A percentile compares a stretch with the other conserved stretches of the same genome.
Evolutionary conservation across 306 rosid species (phyloP).

Genomic region (Dryas alaskensis): DNA sequence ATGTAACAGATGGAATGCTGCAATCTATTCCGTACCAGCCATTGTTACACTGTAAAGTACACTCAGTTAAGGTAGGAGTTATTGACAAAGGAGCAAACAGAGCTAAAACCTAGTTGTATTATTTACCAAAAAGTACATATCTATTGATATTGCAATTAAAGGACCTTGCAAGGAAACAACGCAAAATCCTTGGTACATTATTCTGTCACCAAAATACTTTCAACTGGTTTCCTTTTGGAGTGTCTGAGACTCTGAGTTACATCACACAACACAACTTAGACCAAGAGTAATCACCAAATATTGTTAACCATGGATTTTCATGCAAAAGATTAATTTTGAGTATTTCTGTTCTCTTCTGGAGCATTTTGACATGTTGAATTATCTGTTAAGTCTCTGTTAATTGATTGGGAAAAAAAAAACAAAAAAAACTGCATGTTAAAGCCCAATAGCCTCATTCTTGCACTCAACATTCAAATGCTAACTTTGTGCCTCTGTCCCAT

Average conservation of each 20-base stretch:
- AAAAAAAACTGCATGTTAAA: not conserved
- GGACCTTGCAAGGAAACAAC: constrained; percentile 3
- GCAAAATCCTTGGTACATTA: not conserved
- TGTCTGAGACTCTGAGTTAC: not conserved
- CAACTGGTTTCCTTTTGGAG: too few relatives aligned
- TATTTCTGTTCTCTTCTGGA: not conserved
- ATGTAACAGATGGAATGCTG: constrained; percentile 72
- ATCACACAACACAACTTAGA: not conserved
- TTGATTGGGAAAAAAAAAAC: not conserved
- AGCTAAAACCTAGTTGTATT: not conserved
- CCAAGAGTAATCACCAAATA: too few relatives aligned
- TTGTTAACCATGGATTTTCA: not conserved
- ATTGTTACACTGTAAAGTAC: constrained; percentile 66
- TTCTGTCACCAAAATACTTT: too few relatives aligned
- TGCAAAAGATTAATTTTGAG: not conserved
- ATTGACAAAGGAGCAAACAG: constrained; percentile 7
- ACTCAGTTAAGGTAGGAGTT: constrained; percentile 32
- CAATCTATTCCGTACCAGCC: constrained; percentile 99
- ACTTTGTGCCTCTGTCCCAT: too few relatives aligned
- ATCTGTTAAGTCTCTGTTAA: not conserved
- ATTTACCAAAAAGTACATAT: not conserved
- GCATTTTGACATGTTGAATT: not conserved
- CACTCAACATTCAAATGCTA: too few relatives aligned
- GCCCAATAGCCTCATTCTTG: not conserved
- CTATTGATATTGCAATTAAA: not conserved